These are phyloP conservation scores for Fagopyrum tataricum DNA, from an alignment of 148 eudicot species.

Conservation along the genomic window DNA sequence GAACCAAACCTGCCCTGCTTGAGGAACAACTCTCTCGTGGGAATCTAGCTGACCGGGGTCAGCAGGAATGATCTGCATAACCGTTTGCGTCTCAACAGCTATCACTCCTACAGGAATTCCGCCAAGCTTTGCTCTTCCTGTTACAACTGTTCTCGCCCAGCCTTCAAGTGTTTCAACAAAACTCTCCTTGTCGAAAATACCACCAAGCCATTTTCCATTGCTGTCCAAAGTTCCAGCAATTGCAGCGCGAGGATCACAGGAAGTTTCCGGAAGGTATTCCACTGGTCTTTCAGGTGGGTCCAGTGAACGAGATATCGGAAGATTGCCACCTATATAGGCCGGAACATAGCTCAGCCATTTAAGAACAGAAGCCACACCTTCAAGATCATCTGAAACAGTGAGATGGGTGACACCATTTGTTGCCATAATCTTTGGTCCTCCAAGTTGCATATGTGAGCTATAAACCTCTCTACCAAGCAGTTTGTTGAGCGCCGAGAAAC, in stretches of 20 bases:
- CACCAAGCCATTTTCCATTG: constrained; percentile 84
- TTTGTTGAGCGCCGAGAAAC: constrained; percentile 93
- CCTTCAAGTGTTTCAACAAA: constrained; percentile 93
- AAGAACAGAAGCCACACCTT: constrained; percentile 76
- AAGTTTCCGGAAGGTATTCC: constrained; percentile 78
- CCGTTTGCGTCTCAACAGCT: constrained; percentile 95
- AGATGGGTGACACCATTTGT: constrained; percentile 95
- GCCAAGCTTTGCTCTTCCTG: constrained; percentile 97
- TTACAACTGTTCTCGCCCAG: constrained; percentile 98
- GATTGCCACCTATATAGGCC: constrained; percentile 66
- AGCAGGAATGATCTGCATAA: constrained; percentile 95
- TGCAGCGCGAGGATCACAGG: constrained; percentile 95
- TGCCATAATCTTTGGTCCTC: constrained; percentile 98
- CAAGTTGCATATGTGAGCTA: constrained; percentile 99
- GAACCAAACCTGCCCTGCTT: constrained; percentile 99
- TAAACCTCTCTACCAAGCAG: constrained; percentile 95
- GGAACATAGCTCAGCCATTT: constrained; percentile 96
- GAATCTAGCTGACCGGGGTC: constrained; percentile 99
- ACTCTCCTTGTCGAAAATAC: constrained; percentile 84
- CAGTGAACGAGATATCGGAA: constrained; percentile 63
- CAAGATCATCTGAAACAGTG: constrained; percentile 89
- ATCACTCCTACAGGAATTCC: constrained; percentile 95
- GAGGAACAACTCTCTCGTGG: constrained; percentile 94
- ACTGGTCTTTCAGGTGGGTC: constrained; percentile 81
- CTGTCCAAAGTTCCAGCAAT: constrained; percentile 52